phyloP scores from a whole-genome alignment of 768 basidiomycete species.

The Exsudoporus frostii region DNA sequence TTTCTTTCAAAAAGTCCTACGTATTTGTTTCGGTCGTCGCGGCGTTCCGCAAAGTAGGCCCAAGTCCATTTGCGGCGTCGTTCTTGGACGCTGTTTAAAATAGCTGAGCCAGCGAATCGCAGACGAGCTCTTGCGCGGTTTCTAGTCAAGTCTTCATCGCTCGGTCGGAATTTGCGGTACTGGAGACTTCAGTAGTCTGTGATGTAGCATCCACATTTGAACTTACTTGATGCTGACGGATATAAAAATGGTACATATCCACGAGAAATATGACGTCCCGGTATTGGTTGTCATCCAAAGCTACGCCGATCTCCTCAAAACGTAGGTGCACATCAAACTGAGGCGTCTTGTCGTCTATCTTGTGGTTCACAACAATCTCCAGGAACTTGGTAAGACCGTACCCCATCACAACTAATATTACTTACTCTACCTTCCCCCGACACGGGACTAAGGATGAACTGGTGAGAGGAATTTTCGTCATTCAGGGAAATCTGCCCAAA shows the following conservation, averaged over 20 bases:
- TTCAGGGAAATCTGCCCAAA: slow-evolving; percentile 48
- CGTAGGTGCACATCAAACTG: slow-evolving; percentile 83
- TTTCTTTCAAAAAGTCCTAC: slow-evolving; percentile 83
- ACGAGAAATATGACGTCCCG: slow-evolving; percentile 87
- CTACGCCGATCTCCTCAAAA: slow-evolving; percentile 91
- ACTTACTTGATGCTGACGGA: slow-evolving; percentile 73
- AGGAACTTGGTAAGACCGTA: slow-evolving; percentile 1
- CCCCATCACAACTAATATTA: slow-evolving; percentile 1
- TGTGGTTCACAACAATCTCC: slow-evolving; percentile 81
- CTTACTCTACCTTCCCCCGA: slow-evolving; percentile 88
- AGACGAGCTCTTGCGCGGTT: slow-evolving; percentile 69
- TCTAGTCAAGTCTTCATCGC: slow-evolving; percentile 51
- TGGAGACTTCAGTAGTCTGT: slow-evolving; percentile 13
- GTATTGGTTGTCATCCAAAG: slow-evolving; percentile 92
- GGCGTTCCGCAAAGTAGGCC: slow-evolving; percentile 81
- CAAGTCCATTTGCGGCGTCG: slow-evolving; percentile 86
- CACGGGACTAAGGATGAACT: slow-evolving; percentile 93
- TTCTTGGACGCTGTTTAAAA: slow-evolving; percentile 80
- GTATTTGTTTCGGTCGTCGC: slow-evolving; percentile 84
- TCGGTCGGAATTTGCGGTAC: slow-evolving; percentile 83
- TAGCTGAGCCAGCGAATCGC: slow-evolving; percentile 75
- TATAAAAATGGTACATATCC: slow-evolving; percentile 96
- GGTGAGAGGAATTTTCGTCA: slow-evolving; percentile 52
- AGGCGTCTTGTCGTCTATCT: slow-evolving; percentile 67
- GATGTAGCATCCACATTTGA: background rate